A percentile compares a stretch with the other conserved stretches of the same genome.
Evolutionary conservation across 805 yeast species (phyloP).

Genomic region (Candida ipomoeae): DNA sequence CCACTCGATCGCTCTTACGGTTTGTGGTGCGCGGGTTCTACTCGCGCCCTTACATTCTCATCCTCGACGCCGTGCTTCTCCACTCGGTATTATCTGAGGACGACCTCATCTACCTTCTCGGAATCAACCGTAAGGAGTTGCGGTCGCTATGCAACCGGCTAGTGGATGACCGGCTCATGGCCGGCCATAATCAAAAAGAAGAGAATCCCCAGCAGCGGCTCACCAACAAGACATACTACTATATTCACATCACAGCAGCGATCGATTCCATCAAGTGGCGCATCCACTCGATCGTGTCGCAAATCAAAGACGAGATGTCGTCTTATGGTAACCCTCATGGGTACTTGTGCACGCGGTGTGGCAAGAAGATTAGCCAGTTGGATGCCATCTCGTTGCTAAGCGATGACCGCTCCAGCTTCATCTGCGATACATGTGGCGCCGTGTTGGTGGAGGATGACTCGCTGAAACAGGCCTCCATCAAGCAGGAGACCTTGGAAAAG

Average conservation of each 20-base stretch:
- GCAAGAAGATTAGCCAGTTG: conserved; percentile 72
- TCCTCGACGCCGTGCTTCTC: conserved; percentile 79
- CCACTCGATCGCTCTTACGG: conserved; percentile 55
- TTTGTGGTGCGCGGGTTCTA: conserved; percentile 86
- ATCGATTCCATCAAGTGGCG: conserved; percentile 97
- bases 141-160: conserved; percentile 76
- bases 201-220: conserved; percentile 56
- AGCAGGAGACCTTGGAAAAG: conserved; percentile 75
- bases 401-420: conserved; percentile 73
- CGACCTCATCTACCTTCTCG: conserved; percentile 75
- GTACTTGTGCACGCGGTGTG: conserved; percentile 83
- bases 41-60: conserved; percentile 73
- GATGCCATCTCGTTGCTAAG: conserved; percentile 83
- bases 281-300: conserved; percentile 77
- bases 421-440: conserved; percentile 81
- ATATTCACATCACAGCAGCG: conserved; percentile 85
- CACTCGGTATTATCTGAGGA: conserved; percentile 93
- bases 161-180: conserved; percentile 77
- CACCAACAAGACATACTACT: conserved; percentile 75
- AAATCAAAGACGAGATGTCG: conserved; percentile 76
- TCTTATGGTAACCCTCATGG: conserved; percentile 91
- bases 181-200: conserved; percentile 68
- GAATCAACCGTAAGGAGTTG: conserved; percentile 81
- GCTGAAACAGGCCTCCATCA: conserved; percentile 71
- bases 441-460: conserved; percentile 83